Evolutionary conservation across 2,329 filamentous ascomycete genomes (phyloP).

Genomic region (Paecilomyces sp.): DNA sequence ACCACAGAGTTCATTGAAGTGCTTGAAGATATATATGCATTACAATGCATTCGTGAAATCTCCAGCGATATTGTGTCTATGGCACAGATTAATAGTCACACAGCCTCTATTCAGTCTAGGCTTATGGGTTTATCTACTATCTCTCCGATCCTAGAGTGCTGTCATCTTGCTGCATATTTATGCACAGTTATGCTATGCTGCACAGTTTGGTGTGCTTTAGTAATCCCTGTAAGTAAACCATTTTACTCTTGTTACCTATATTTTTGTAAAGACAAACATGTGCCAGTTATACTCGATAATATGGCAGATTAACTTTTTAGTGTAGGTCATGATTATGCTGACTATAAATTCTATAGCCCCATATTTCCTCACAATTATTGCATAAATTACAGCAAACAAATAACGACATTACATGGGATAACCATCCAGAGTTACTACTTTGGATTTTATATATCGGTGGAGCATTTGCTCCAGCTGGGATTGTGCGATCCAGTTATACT

Average conservation of each 20-base stretch:
- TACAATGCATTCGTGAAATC: conserved; percentile 32
- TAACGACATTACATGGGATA: conserved; percentile 25
- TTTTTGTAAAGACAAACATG: background rate
- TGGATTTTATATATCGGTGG: conserved; percentile 35
- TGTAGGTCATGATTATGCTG: background rate
- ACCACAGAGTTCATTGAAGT: conserved; percentile 25
- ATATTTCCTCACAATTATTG: conserved; percentile 22
- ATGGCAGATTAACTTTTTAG: too few relatives aligned
- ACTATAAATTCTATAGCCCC: background rate
- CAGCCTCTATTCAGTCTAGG: conserved; percentile 37
- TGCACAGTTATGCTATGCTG: conserved; percentile 35
- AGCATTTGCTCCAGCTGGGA: conserved; percentile 26
- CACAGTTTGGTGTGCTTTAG: conserved; percentile 31
- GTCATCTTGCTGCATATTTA: conserved; percentile 36
- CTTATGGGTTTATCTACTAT: conserved; percentile 17
- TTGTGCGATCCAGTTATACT: conserved; percentile 21
- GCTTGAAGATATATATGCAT: conserved; percentile 31
- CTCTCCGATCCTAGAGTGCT: conserved; percentile 23
- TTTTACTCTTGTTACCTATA: conserved; percentile 6
- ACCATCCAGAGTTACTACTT: conserved; percentile 22
- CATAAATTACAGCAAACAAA: conserved; percentile 20
- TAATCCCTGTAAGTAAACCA: conserved; percentile 31
- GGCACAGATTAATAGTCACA: conserved; percentile 32
- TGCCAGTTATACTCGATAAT: too few relatives aligned
- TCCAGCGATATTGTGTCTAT: conserved; percentile 18